Percentiles rank a stretch among this genome's conserved stretches.
These are phyloP conservation scores for Mucor racemosus DNA, from an alignment of 371 early-diverging fungal genomes.

Conservation along the genomic window DNA sequence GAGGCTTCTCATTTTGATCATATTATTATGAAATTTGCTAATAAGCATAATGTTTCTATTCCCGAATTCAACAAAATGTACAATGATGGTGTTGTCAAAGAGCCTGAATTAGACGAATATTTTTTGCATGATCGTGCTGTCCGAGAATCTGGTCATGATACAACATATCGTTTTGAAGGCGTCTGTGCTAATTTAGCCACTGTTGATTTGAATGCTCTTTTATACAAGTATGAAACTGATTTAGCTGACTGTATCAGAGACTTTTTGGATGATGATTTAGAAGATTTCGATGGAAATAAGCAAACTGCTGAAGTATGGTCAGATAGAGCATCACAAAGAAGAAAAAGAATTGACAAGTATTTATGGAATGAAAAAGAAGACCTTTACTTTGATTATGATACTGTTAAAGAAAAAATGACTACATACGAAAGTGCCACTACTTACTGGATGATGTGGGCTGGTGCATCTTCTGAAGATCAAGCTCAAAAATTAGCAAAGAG, in stretches of 20 bases:
- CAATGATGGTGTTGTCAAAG: conserved; percentile 60
- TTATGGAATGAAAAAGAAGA: conserved; percentile 62
- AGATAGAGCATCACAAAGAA: conserved; percentile 50
- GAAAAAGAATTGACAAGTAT: conserved; percentile 60
- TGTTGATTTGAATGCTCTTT: conserved; percentile 85
- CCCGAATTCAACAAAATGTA: conserved; percentile 72
- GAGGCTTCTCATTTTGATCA: conserved; percentile 92
- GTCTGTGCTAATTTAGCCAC: conserved; percentile 89
- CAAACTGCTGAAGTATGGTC: conserved; percentile 52
- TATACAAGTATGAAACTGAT: conserved; percentile 94
- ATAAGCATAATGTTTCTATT: conserved; percentile 64
- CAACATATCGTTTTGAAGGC: conserved; percentile 89
- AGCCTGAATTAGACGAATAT: conserved; percentile 87
- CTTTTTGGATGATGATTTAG: conserved; percentile 60
- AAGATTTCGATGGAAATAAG: conserved; percentile 43
- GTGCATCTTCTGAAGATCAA: conserved; percentile 61
- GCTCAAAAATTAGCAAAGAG: conserved; percentile 56
- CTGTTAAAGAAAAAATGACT: conserved; percentile 44
- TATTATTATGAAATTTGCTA: conserved; percentile 79
- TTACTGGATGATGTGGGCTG: conserved; percentile 75
- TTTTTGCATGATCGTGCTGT: conserved; percentile 96
- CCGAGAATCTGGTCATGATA: conserved; percentile 95
- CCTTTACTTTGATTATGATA: conserved; percentile 68
- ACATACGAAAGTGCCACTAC: conserved; percentile 74
- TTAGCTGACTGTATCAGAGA: conserved; percentile 71